phyloP scores from a whole-genome alignment of 2,329 filamentous ascomycete species.

The Gnomoniopsis smithogilvyi region DNA sequence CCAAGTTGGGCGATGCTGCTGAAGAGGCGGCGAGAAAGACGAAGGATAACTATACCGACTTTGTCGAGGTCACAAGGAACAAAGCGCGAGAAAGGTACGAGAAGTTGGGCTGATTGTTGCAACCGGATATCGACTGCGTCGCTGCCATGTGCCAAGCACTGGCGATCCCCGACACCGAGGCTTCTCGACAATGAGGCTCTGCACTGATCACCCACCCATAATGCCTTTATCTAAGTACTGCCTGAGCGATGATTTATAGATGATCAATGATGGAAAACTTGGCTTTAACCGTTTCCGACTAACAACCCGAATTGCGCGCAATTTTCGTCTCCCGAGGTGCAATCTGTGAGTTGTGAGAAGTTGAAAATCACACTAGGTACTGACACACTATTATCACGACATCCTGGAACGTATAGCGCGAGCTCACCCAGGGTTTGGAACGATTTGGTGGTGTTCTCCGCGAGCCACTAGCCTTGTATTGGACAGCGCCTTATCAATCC shows the following conservation, averaged over 20 bases:
- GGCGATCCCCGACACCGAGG: not conserved
- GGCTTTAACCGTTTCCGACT: not conserved
- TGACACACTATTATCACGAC: not conserved
- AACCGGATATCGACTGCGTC: not conserved
- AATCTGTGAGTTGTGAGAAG: not conserved
- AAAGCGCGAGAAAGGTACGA: constrained; percentile 65
- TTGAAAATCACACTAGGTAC: not conserved
- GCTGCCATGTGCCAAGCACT: not conserved
- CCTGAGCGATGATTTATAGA: not conserved
- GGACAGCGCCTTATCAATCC: not conserved
- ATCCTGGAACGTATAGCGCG: not conserved
- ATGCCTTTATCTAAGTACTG: not conserved
- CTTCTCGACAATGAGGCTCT: not conserved
- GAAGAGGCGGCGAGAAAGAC: constrained; percentile 62
- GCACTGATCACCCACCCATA: no score
- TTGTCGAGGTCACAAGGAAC: constrained; percentile 62
- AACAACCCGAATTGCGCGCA: not conserved
- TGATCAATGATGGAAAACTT: not conserved
- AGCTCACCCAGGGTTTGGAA: not conserved
- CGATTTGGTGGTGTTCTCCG: not conserved
- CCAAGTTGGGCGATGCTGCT: constrained; percentile 66
- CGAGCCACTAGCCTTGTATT: not conserved
- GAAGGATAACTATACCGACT: constrained; percentile 56
- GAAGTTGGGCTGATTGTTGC: constrained; percentile 36
- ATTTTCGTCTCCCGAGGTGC: not conserved